These are phyloP conservation scores for Didymella lethalis DNA, from an alignment of 2,329 filamentous ascomycete species.

Conservation along the genomic window DNA sequence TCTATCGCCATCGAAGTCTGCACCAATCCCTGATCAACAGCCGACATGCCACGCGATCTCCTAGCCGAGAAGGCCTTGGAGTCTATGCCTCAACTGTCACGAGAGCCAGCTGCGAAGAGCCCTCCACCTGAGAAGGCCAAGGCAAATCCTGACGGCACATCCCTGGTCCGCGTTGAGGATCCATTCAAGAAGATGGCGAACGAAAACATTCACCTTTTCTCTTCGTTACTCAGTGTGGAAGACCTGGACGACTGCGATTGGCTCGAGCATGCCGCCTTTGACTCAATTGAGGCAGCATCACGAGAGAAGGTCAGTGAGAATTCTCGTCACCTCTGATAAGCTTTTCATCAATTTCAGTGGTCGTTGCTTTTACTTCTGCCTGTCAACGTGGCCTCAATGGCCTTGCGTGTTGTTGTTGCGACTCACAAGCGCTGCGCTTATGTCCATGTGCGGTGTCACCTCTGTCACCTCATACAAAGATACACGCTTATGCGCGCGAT, in stretches of 20 bases:
- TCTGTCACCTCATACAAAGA: constrained; percentile 19
- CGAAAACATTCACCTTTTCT: constrained; percentile 73
- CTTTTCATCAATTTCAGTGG: background rate
- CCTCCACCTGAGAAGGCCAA: constrained; percentile 23
- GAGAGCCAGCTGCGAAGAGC: constrained; percentile 34
- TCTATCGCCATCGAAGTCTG: constrained; percentile 8
- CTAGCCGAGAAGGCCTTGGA: constrained; percentile 48
- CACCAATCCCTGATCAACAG: constrained; percentile 13
- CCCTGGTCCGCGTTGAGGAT: constrained; percentile 33
- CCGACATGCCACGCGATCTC: constrained; percentile 55
- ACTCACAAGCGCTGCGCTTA: constrained; percentile 25
- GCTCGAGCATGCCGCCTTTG: constrained; percentile 67
- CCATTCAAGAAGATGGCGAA: constrained; percentile 38
- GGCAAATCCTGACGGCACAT: constrained; percentile 12
- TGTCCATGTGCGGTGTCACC: constrained; percentile 25
- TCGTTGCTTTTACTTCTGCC: background rate
- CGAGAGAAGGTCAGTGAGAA: constrained; percentile 64
- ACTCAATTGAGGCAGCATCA: constrained; percentile 64
- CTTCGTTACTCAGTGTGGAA: constrained; percentile 73
- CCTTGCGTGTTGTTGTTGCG: constrained; percentile 18
- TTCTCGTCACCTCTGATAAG: background rate
- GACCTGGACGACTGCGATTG: constrained; percentile 69
- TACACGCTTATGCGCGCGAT: constrained; percentile 16
- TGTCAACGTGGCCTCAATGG: background rate
- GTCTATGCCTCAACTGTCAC: constrained; percentile 50